A percentile compares a stretch with the other conserved stretches of the same genome.
These are phyloP conservation scores for Microsporum ferrugineum DNA, from an alignment of 2,329 filamentous ascomycete species.

Conservation along the genomic window DNA sequence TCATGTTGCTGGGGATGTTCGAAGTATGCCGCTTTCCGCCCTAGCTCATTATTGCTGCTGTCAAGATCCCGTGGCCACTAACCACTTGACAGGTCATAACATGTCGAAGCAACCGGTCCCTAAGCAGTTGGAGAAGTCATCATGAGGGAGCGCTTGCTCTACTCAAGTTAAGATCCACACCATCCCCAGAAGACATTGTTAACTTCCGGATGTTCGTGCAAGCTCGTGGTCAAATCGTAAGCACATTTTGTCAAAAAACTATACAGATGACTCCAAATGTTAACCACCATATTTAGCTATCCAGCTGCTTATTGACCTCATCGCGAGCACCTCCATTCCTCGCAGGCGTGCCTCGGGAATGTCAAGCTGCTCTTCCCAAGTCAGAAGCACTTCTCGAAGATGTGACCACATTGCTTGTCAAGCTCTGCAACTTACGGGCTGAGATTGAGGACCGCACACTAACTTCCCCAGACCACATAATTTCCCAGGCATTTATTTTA, in stretches of 20 bases:
- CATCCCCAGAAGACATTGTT: neutral
- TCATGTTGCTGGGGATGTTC: constrained; percentile 50
- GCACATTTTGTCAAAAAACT: neutral
- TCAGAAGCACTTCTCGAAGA: constrained; percentile 22
- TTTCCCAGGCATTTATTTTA: constrained; percentile 23
- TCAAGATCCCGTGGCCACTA: neutral
- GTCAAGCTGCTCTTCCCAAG: neutral
- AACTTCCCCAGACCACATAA: constrained; percentile 20
- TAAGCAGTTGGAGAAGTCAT: constrained; percentile 46
- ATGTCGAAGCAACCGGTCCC: constrained; percentile 35
- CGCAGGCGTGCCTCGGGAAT: neutral
- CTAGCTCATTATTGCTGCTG: neutral
- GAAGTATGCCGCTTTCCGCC: constrained; percentile 38
- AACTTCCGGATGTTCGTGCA: constrained; percentile 6
- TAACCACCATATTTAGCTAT: neutral
- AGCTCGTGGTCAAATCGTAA: constrained; percentile 11
- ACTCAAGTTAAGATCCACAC: constrained; percentile 35
- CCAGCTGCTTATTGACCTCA: constrained; percentile 8
- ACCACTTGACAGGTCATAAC: constrained; percentile 25
- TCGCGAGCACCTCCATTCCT: constrained; percentile 2
- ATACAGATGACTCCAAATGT: neutral
- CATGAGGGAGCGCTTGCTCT: constrained; percentile 50
- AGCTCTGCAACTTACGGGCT: constrained; percentile 25
- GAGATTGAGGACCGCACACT: constrained; percentile 22
- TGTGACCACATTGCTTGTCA: constrained; percentile 21